Evolutionary conservation across 148 eudicot genomes (phyloP).

Genomic region (Limonium bicolor): DNA sequence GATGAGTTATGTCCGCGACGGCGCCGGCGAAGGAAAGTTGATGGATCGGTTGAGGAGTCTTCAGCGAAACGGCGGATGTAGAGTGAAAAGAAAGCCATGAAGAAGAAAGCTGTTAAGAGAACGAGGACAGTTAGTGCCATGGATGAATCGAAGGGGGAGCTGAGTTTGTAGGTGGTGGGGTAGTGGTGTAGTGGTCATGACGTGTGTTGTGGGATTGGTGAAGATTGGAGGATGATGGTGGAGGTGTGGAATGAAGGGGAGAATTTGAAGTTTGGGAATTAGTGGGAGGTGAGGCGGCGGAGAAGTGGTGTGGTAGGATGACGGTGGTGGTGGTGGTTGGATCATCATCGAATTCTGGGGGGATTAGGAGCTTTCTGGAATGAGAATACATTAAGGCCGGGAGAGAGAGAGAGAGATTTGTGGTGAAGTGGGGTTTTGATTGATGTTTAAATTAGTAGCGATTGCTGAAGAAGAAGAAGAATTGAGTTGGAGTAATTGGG

Average conservation of each 20-base stretch:
- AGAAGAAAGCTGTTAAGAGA: slow-evolving; percentile 48
- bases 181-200: not conserved
- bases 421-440: not conserved
- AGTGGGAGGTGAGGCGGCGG: too few species aligned
- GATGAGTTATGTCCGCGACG: not conserved
- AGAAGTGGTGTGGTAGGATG: too few species aligned
- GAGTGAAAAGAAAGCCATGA: slow-evolving; percentile 59
- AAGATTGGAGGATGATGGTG: not conserved
- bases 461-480: not conserved
- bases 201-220: not conserved
- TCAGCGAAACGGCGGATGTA: slow-evolving; percentile 47
- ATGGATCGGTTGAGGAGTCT: slow-evolving; percentile 11
- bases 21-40: slow-evolving; percentile 8
- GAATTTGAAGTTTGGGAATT: not conserved
- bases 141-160: slow-evolving; percentile 35
- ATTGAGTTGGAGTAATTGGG: too few species aligned
- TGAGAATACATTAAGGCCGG: not conserved
- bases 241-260: slow-evolving; percentile 1
- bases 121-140: slow-evolving; percentile 40
- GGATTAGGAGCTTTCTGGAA: not conserved
- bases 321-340: too few species aligned
- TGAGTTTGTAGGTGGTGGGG: slow-evolving; percentile 4
- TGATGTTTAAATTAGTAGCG: not conserved
- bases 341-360: not conserved
- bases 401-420: too few species aligned